phyloP scores from a whole-genome alignment of 768 basidiomycete genomes.

The Lactifluus hygrophoroides region DNA sequence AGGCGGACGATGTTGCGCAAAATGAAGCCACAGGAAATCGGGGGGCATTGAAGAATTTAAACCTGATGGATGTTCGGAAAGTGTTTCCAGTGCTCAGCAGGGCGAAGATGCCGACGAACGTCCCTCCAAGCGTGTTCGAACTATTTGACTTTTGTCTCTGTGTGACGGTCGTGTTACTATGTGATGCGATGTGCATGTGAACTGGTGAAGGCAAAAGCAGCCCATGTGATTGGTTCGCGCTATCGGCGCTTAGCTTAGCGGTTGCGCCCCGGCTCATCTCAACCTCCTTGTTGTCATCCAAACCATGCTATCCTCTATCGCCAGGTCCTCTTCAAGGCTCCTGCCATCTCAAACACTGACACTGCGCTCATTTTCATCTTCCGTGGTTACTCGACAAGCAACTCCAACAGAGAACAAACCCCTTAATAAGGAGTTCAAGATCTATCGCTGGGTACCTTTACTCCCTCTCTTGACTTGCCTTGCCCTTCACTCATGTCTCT shows the following conservation, averaged over 20 bases:
- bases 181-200: background rate
- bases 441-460: conserved; percentile 88
- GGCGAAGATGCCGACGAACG: too few relatives aligned
- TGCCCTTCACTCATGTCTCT: background rate
- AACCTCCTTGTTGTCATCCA: too few relatives aligned
- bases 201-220: background rate
- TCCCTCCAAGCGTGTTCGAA: too few relatives aligned
- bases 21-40: too few relatives aligned
- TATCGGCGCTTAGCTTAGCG: background rate
- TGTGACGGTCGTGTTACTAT: too few relatives aligned
- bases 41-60: too few relatives aligned
- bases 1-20: too few relatives aligned
- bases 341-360: background rate
- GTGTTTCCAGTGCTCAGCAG: too few relatives aligned
- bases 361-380: conserved; percentile 26
- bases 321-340: conserved; percentile 4
- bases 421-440: conserved; percentile 90
- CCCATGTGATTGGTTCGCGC: background rate
- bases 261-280: too few relatives aligned
- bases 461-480: background rate
- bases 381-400: conserved; percentile 27
- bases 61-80: too few relatives aligned
- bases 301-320: conserved; percentile 22
- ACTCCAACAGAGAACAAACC: conserved; percentile 59
- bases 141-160: too few relatives aligned